These are phyloP conservation scores for Boletus reticulatus DNA, from an alignment of 768 basidiomycete species.

Conservation along the genomic window DNA sequence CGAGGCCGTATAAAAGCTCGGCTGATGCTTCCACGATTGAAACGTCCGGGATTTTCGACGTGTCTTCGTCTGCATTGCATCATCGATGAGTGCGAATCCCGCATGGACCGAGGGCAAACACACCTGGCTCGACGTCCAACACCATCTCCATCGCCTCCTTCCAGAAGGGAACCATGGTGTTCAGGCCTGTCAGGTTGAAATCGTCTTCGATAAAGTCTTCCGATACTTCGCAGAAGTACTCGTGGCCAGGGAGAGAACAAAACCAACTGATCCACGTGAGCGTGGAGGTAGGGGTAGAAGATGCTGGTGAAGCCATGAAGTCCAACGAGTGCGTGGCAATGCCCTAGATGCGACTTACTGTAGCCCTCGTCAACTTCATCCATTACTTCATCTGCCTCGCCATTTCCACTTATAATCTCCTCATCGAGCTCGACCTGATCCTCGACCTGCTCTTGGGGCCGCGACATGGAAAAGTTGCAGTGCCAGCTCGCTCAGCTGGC, in stretches of 20 bases:
- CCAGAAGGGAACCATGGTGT: conserved; percentile 97
- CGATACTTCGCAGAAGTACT: conserved; percentile 97
- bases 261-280: conserved; percentile 97
- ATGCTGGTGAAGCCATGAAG: conserved; percentile 48
- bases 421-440: conserved; percentile 57
- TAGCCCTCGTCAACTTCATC: conserved; percentile 68
- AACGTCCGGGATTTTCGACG: conserved; percentile 95
- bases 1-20: conserved; percentile 94
- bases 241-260: conserved; percentile 91
- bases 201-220: conserved; percentile 99
- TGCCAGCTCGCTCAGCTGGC: conserved; percentile 24
- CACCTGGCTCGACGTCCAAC: conserved; percentile 97
- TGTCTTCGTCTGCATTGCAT: conserved; percentile 71
- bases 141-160: conserved; percentile 99
- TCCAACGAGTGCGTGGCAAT: conserved; percentile 7
- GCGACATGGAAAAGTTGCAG: conserved; percentile 35
- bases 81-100: conserved; percentile 9
- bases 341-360: conserved; percentile 52
- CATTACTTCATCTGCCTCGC: conserved; percentile 76
- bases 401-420: conserved; percentile 55
- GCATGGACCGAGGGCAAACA: conserved; percentile 29
- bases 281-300: conserved; percentile 87
- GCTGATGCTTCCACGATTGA: conserved; percentile 98
- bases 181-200: conserved; percentile 97
- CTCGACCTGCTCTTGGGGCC: conserved; percentile 40